Percentiles rank a stretch among this genome's conserved stretches.
Evolutionary conservation across 2,329 filamentous ascomycete species (phyloP).

Genomic region (Aspergillus pseudotamarii): DNA sequence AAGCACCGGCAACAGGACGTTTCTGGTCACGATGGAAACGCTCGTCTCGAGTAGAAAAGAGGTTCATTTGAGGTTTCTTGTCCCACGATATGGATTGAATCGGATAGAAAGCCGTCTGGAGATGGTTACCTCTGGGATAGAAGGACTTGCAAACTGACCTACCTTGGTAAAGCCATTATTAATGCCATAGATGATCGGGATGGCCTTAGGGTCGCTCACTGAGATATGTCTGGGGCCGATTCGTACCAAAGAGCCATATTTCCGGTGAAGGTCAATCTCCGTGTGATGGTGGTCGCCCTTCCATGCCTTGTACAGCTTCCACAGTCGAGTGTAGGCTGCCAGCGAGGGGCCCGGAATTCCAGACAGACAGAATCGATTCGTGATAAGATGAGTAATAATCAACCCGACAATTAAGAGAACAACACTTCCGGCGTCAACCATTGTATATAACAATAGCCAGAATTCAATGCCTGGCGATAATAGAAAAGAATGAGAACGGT

Average conservation of each 20-base stretch:
- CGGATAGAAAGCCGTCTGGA: slow-evolving; percentile 21
- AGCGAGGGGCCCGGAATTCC: slow-evolving; percentile 1
- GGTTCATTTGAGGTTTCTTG: slow-evolving; percentile 24
- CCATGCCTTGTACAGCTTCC: slow-evolving; percentile 24
- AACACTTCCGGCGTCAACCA: neutral
- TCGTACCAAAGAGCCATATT: slow-evolving; percentile 10
- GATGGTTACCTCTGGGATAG: neutral
- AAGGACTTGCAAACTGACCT: neutral
- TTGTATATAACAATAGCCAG: neutral
- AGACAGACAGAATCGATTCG: neutral
- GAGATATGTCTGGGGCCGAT: slow-evolving; percentile 13
- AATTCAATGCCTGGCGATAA: too few species aligned
- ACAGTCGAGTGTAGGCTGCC: slow-evolving; percentile 16
- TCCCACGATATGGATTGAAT: slow-evolving; percentile 26
- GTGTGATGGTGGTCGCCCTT: slow-evolving; percentile 19
- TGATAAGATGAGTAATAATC: neutral
- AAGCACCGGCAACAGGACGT: slow-evolving; percentile 28
- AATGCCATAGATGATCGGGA: slow-evolving; percentile 10
- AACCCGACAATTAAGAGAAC: neutral
- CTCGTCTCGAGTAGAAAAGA: slow-evolving; percentile 27
- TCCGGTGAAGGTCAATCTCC: slow-evolving; percentile 9
- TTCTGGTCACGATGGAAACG: slow-evolving; percentile 22
- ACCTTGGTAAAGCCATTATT: slow-evolving; percentile 10
- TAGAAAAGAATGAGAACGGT: neutral
- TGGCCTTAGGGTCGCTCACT: slow-evolving; percentile 3